Evolutionary conservation across 2,329 filamentous ascomycete genomes (phyloP).

Genomic region (Huntiella bhutanensis): DNA sequence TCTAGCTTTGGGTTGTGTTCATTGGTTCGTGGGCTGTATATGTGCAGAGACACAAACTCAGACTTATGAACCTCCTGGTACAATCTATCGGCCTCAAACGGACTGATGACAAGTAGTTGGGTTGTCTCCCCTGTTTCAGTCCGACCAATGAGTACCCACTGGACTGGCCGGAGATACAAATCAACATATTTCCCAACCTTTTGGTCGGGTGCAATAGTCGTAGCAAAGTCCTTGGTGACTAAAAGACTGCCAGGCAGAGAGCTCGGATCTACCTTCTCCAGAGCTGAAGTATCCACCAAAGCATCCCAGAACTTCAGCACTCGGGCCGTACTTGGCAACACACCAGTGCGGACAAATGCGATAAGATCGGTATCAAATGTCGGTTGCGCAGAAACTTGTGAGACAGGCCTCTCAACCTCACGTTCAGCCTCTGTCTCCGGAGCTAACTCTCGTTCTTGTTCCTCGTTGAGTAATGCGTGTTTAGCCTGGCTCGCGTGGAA

Average conservation of each 20-base stretch:
- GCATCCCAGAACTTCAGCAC: conserved; percentile 27
- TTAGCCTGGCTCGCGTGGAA: neutral
- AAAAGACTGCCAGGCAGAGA: conserved; percentile 23
- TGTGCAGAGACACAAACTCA: conserved; percentile 23
- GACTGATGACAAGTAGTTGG: conserved; percentile 36
- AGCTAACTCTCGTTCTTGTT: conserved; percentile 49
- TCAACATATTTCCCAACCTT: conserved; percentile 18
- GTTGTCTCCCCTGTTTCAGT: neutral
- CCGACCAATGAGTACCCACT: conserved; percentile 27
- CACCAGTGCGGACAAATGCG: conserved; percentile 22
- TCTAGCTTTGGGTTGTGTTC: conserved; percentile 24
- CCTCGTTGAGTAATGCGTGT: conserved; percentile 31
- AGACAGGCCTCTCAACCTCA: conserved; percentile 29
- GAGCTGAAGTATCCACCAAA: conserved; percentile 24
- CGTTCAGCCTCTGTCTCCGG: conserved; percentile 44
- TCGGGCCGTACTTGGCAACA: conserved; percentile 14
- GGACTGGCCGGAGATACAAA: conserved; percentile 30
- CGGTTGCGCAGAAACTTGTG: conserved; percentile 23
- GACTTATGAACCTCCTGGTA: conserved; percentile 21
- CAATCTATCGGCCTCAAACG: conserved; percentile 38
- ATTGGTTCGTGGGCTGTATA: conserved; percentile 30
- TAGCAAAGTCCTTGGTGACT: conserved; percentile 32
- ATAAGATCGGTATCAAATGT: conserved; percentile 18
- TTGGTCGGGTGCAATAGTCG: conserved; percentile 20
- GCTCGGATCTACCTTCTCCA: conserved; percentile 16